Conservation (phyloP, 345 rosid species). For the Acer saccharum region DNA sequence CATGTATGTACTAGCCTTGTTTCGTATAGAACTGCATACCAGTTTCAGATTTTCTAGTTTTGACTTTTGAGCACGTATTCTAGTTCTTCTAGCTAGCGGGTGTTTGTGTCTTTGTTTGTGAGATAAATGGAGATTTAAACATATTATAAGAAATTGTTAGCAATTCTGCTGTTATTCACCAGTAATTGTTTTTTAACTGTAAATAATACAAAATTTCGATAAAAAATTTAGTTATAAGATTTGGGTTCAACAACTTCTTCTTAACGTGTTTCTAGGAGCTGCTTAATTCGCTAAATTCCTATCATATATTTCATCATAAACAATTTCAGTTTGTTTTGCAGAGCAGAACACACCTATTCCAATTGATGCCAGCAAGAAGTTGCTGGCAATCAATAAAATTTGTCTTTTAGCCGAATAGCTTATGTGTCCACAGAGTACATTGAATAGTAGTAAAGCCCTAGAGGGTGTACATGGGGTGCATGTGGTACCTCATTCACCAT, state of each 20-base stretch:
- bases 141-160: background rate
- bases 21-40: background rate
- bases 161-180: background rate
- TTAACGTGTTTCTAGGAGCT: background rate
- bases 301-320: background rate
- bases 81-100: background rate
- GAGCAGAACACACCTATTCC: conserved; percentile 26
- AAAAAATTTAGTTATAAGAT: background rate
- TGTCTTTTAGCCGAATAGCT: conserved; percentile 21
- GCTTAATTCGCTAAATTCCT: background rate
- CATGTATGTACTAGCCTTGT: no score
- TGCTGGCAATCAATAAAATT: conserved; percentile 43
- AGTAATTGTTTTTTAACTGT: background rate
- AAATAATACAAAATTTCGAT: background rate
- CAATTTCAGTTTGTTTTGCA: background rate
- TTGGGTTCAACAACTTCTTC: background rate
- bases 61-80: background rate
- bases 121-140: background rate
- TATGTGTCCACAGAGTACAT: conserved; percentile 54
- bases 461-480: conserved; percentile 80
- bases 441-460: conserved; percentile 54
- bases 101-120: background rate
- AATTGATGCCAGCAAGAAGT: conserved; percentile 39
- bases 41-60: background rate
- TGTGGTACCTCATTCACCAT: conserved; percentile 72